Evolutionary conservation across 2,329 filamentous ascomycete genomes (phyloP).

Genomic region (Westerdykella aurantiaca): DNA sequence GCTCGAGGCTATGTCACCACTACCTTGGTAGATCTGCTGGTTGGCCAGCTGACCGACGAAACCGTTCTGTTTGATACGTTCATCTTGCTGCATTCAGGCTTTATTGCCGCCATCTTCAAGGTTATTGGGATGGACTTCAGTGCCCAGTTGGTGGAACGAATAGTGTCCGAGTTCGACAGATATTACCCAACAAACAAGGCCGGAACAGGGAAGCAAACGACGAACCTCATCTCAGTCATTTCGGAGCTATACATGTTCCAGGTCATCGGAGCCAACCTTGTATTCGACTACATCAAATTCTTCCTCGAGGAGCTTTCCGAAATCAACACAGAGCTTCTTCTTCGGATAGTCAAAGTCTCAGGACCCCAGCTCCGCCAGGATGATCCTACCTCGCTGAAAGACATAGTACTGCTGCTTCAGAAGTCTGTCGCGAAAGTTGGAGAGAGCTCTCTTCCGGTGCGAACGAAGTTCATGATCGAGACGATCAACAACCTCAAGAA

Average conservation of each 20-base stretch:
- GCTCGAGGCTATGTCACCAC: slow-evolving; percentile 85
- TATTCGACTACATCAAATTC: slow-evolving; percentile 85
- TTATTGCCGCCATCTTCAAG: slow-evolving; percentile 82
- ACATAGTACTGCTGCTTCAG: slow-evolving; percentile 76
- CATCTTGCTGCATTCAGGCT: slow-evolving; percentile 83
- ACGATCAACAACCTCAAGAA: slow-evolving; percentile 93
- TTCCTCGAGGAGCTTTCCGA: slow-evolving; percentile 73
- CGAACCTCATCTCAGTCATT: slow-evolving; percentile 75
- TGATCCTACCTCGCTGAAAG: slow-evolving; percentile 80
- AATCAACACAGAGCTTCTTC: slow-evolving; percentile 77
- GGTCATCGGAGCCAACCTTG: slow-evolving; percentile 70
- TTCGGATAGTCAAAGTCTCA: slow-evolving; percentile 73
- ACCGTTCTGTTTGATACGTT: slow-evolving; percentile 81
- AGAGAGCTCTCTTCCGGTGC: slow-evolving; percentile 67
- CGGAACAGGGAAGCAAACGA: slow-evolving; percentile 51
- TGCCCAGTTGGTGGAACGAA: slow-evolving; percentile 72
- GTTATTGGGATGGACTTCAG: slow-evolving; percentile 84
- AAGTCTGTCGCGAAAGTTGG: slow-evolving; percentile 63
- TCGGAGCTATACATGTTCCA: slow-evolving; percentile 90
- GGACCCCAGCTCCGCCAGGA: slow-evolving; percentile 82
- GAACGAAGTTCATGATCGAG: slow-evolving; percentile 96
- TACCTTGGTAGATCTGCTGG: slow-evolving; percentile 67
- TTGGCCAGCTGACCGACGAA: slow-evolving; percentile 73
- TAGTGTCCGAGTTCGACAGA: slow-evolving; percentile 69
- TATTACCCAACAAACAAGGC: slow-evolving; percentile 49